Conservation (phyloP, 768 basidiomycete species). For the Calocybe cyanea region DNA sequence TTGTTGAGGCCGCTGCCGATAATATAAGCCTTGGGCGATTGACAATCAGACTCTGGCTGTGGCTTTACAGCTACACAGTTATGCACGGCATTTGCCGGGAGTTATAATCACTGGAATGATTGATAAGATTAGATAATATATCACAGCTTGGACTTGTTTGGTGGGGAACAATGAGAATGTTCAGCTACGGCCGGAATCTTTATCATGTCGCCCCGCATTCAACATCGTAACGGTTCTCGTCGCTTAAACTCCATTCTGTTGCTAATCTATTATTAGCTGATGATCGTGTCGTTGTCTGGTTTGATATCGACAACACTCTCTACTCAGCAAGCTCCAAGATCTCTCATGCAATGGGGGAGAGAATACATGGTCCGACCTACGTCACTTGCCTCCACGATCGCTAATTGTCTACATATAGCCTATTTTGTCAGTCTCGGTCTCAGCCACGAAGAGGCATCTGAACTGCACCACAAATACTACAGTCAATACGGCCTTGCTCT, state of each 20-base stretch:
- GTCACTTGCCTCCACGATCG: neutral
- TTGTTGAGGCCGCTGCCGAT: constrained; percentile 48
- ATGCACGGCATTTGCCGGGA: constrained; percentile 33
- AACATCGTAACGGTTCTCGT: constrained; percentile 9
- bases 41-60: constrained; percentile 28
- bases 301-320: constrained; percentile 88
- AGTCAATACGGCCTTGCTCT: constrained; percentile 80
- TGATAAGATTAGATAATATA: constrained; percentile 24
- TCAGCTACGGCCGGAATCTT: neutral
- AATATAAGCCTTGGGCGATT: constrained; percentile 29
- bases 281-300: constrained; percentile 63
- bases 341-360: constrained; percentile 72
- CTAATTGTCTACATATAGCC: constrained; percentile 32
- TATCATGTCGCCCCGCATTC: constrained; percentile 8
- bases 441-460: constrained; percentile 62
- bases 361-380: constrained; percentile 59
- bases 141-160: too few relatives aligned
- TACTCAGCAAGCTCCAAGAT: constrained; percentile 77
- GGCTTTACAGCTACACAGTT: constrained; percentile 46
- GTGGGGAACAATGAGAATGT: neutral
- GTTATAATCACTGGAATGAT: neutral
- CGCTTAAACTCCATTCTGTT: neutral
- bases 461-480: constrained; percentile 71
- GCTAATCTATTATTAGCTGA: constrained; percentile 28
- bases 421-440: constrained; percentile 75